Conservation (phyloP, 2,329 filamentous ascomycete genomes). For the Periconia sp. region DNA sequence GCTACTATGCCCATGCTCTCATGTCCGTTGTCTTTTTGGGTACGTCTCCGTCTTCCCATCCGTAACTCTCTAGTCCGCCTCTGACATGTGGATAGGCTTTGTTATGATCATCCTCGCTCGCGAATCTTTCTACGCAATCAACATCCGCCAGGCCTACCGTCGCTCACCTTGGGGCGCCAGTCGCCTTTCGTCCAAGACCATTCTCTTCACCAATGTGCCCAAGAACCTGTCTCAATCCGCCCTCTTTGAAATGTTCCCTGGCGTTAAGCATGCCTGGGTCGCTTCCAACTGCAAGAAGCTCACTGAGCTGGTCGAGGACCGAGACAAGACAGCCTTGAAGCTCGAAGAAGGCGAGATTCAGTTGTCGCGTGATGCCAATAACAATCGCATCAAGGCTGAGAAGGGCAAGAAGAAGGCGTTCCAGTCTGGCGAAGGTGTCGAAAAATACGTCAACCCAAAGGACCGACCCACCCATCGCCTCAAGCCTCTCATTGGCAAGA, state of each 20-base stretch:
- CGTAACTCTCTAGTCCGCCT: not conserved
- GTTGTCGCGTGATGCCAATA: constrained; percentile 58
- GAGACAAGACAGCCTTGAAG: constrained; percentile 46
- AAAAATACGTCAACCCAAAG: constrained; percentile 46
- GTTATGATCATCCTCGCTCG: constrained; percentile 49
- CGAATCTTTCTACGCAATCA: constrained; percentile 52
- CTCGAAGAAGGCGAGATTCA: constrained; percentile 50
- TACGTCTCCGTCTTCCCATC: constrained; percentile 10
- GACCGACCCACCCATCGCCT: constrained; percentile 45
- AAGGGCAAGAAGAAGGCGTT: constrained; percentile 52
- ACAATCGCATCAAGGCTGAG: constrained; percentile 65
- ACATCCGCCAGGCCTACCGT: constrained; percentile 52
- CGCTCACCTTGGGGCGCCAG: constrained; percentile 47
- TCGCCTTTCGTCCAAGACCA: constrained; percentile 50
- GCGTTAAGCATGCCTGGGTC: constrained; percentile 50
- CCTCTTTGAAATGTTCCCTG: constrained; percentile 43
- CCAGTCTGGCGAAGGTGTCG: constrained; percentile 43
- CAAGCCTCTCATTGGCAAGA: constrained; percentile 46
- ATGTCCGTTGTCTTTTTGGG: constrained; percentile 48
- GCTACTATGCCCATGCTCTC: constrained; percentile 49
- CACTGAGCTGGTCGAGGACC: constrained; percentile 46
- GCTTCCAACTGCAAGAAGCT: constrained; percentile 50
- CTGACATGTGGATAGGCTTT: constrained; percentile 24
- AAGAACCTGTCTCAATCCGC: constrained; percentile 42
- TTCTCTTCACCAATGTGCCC: constrained; percentile 52